Percentiles rank a stretch among this genome's conserved stretches.
Conservation (phyloP, 371 early-diverging fungal genomes). For the Scutellospora calospora region DNA sequence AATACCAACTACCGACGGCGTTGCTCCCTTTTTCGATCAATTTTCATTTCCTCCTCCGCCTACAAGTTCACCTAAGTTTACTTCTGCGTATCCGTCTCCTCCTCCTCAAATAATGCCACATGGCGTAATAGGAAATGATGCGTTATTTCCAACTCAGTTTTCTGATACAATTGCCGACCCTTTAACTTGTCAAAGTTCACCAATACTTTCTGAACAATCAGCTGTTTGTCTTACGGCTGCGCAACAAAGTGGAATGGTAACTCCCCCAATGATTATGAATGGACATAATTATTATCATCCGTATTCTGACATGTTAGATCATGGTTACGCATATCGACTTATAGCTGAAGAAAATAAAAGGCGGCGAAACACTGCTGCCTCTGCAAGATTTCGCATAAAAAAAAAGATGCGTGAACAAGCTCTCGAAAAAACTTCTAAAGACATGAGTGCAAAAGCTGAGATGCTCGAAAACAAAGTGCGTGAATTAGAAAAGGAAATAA, state of each 20-base stretch:
- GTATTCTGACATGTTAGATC: not conserved
- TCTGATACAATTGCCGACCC: too few species aligned
- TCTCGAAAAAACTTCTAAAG: conserved; percentile 81
- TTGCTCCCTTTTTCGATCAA: too few species aligned
- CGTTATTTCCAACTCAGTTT: too few species aligned
- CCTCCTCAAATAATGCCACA: too few species aligned
- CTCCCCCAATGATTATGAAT: not conserved
- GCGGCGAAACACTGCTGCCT: conserved; percentile 94
- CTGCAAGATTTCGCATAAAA: conserved; percentile 94
- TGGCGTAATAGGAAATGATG: too few species aligned
- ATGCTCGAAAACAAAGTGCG: conserved; percentile 73
- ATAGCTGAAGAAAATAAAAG: conserved; percentile 84
- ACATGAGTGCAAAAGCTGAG: conserved; percentile 80
- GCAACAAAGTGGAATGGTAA: not conserved
- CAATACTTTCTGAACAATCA: too few species aligned
- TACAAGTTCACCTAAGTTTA: too few species aligned
- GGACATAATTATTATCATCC: not conserved
- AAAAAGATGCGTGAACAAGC: conserved; percentile 90
- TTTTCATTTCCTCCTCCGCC: too few species aligned
- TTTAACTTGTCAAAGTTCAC: too few species aligned
- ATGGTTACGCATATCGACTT: not conserved
- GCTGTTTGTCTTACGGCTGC: not conserved
- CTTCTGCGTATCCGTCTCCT: too few species aligned
- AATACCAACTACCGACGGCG: too few species aligned
- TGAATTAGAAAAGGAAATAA: conserved; percentile 90